phyloP scores from a whole-genome alignment of 2,329 filamentous ascomycete genomes.

The Penicillium sp. region DNA sequence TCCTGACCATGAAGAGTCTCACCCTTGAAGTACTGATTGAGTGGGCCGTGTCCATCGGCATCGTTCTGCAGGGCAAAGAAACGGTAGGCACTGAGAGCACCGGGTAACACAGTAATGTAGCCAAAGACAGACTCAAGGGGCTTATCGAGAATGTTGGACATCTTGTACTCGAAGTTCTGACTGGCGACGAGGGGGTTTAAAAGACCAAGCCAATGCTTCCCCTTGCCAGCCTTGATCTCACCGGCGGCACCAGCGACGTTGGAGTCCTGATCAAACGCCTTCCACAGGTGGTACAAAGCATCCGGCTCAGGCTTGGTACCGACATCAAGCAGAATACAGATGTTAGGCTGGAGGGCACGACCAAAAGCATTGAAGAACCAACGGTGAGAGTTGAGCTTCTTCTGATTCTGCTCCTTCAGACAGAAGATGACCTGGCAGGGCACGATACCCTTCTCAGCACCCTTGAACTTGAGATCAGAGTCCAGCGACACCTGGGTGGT shows the following conservation, averaged over 20 bases:
- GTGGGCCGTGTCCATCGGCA: slow-evolving; percentile 86
- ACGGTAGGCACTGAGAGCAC: slow-evolving; percentile 90
- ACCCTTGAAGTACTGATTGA: slow-evolving; percentile 99
- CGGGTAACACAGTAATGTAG: slow-evolving; percentile 95
- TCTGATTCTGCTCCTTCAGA: slow-evolving; percentile 93
- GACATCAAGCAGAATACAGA: slow-evolving; percentile 95
- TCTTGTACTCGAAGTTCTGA: slow-evolving; percentile 99
- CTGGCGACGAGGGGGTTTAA: slow-evolving; percentile 93
- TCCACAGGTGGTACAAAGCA: slow-evolving; percentile 97
- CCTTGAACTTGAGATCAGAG: slow-evolving; percentile 95
- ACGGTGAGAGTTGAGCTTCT: slow-evolving; percentile 96
- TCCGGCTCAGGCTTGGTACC: slow-evolving; percentile 86
- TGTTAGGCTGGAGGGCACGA: slow-evolving; percentile 85
- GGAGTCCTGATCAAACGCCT: slow-evolving; percentile 96
- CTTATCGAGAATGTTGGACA: slow-evolving; percentile 98
- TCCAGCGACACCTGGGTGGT: slow-evolving; percentile 97
- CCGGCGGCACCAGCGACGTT: slow-evolving; percentile 96
- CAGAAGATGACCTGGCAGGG: slow-evolving; percentile 99
- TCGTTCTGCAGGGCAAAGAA: slow-evolving; percentile 97
- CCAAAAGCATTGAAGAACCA: slow-evolving; percentile 99
- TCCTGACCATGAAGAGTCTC: slow-evolving; percentile 95
- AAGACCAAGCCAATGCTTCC: slow-evolving; percentile 75
- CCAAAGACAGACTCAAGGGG: slow-evolving; percentile 95
- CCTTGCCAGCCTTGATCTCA: slow-evolving; percentile 97
- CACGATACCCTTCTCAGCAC: slow-evolving; percentile 97